A percentile compares a stretch with the other conserved stretches of the same genome.
Evolutionary conservation across 495 filamentous ascomycete genomes (phyloP).

Genomic region (Pseudotulostoma volvatum): DNA sequence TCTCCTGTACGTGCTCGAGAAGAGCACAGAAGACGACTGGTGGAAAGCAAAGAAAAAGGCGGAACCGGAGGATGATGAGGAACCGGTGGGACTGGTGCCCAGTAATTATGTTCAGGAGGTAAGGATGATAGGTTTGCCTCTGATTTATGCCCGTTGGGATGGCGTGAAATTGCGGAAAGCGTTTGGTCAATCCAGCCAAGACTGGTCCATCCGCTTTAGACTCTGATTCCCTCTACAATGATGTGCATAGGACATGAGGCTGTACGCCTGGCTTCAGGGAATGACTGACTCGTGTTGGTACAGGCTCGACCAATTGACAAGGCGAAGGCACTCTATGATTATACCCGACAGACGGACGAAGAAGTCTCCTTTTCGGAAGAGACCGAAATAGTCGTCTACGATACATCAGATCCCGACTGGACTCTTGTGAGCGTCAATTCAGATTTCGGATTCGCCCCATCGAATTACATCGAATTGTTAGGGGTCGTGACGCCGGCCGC

Average conservation of each 20-base stretch:
- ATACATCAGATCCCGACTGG: slow-evolving; percentile 90
- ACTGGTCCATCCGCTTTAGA: too few relatives aligned
- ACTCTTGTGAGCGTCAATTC: slow-evolving; percentile 71
- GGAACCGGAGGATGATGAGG: slow-evolving; percentile 76
- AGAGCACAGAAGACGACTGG: slow-evolving; percentile 83
- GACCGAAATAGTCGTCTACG: slow-evolving; percentile 66
- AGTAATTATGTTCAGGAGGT: slow-evolving; percentile 97
- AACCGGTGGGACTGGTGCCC: slow-evolving; percentile 83
- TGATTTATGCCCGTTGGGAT: not conserved
- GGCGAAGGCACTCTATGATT: slow-evolving; percentile 87
- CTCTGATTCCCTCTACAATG: too few relatives aligned
- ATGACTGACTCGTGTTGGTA: not conserved
- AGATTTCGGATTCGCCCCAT: slow-evolving; percentile 90
- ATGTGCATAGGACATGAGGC: not conserved
- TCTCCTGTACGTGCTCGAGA: slow-evolving; percentile 80
- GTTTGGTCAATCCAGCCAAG: not conserved
- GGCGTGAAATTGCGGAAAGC: not conserved
- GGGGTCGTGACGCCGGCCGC: slow-evolving; percentile 16
- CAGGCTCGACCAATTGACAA: slow-evolving; percentile 55
- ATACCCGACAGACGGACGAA: slow-evolving; percentile 92
- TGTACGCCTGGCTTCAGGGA: not conserved
- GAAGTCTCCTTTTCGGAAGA: slow-evolving; percentile 94
- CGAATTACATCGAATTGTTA: slow-evolving; percentile 79
- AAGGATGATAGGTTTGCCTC: slow-evolving; percentile 18
- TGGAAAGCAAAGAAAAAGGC: slow-evolving; percentile 98